Evolutionary conservation across 495 filamentous ascomycete genomes (phyloP).

Genomic region (Tuber borchii): DNA sequence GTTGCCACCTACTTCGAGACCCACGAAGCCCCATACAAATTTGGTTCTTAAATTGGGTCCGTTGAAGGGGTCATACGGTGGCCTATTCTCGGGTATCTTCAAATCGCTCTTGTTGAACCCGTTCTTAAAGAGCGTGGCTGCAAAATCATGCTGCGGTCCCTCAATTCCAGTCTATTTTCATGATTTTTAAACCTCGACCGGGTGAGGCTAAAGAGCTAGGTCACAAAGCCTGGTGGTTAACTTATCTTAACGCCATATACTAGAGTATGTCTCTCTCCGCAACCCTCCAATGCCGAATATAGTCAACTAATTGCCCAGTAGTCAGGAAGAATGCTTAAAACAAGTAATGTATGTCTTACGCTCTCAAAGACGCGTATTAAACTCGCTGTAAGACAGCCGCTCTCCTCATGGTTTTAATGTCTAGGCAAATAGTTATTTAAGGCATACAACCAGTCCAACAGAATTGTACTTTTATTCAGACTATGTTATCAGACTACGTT

Average conservation of each 20-base stretch:
- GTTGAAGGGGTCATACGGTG: neutral
- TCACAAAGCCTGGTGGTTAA: neutral
- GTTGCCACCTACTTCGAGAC: neutral
- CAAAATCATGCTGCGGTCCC: neutral
- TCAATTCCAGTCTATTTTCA: neutral
- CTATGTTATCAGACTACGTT: neutral
- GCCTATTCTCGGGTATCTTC: neutral
- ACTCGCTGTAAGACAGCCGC: neutral
- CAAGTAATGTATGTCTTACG: neutral
- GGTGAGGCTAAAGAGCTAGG: neutral
- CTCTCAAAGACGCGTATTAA: neutral
- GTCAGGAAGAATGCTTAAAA: conserved; percentile 26
- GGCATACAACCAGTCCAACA: neutral
- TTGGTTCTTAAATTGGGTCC: neutral
- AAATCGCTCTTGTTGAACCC: neutral
- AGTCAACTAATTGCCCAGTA: conserved; percentile 21
- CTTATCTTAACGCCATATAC: neutral
- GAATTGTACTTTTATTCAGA: neutral
- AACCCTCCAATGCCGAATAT: conserved; percentile 14
- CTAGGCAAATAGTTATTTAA: neutral
- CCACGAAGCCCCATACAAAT: neutral
- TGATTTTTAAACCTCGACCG: neutral
- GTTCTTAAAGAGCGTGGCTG: neutral
- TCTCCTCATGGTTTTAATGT: neutral
- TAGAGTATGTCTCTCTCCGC: neutral